Base-by-base conservation (phyloP, 495 filamentous ascomycete genomes). In the Sporormia fimetaria region DNA sequence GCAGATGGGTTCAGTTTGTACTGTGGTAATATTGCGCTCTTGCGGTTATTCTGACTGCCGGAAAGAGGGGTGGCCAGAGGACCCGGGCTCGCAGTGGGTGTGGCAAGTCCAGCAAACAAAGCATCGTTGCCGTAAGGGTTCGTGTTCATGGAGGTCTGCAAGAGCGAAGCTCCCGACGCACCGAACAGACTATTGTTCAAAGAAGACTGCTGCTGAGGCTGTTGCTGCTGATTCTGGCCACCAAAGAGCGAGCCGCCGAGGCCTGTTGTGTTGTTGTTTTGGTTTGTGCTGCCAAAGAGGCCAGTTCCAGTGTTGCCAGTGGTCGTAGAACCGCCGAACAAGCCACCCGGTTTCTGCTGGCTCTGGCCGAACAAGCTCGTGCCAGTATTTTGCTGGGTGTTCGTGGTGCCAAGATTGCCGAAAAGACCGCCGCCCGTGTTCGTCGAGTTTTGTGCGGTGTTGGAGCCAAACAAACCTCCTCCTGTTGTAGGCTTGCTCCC, bases 1-100 rank as follows among this genome's bases (percentile, higher is more conserved):
- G 83, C 80, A 22, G 72, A 75, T 1, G 86, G 85, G 17, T 81
- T 90, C 46, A 95, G 74, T 59, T 84, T 90, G 63, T 92, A 87
- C 51, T 87, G 75, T 5, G 92, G 90, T 40, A 94, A 58, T 21
- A 81, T 75, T 4, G 84, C 79, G 42, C 71, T 76, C 58, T 82
- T 79, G 61, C 80, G 83, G 33, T 75, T 68, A 57, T 82, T 81
- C 46, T 70, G 66, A 38, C 70, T 77, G 42, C 74, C 76, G 16
- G 73, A 75, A n/a, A 94, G 72, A 0, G 90, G 87, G 1, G 86
- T 94, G 11, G 86, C 87, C 40, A 94, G 67, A 3, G 87, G 87
- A 23, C 87, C 87, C 1, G 81, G 76, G 42, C 80, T 78, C 24
- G 75, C 66, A 6, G 73, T 60, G 9, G 77, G 74, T 0, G 72